Evolutionary conservation across 169 alveolate genomes (phyloP), one percentile per base, ranked within the genome.

Genomic region (Plasmodium cynomolgi): DNA sequence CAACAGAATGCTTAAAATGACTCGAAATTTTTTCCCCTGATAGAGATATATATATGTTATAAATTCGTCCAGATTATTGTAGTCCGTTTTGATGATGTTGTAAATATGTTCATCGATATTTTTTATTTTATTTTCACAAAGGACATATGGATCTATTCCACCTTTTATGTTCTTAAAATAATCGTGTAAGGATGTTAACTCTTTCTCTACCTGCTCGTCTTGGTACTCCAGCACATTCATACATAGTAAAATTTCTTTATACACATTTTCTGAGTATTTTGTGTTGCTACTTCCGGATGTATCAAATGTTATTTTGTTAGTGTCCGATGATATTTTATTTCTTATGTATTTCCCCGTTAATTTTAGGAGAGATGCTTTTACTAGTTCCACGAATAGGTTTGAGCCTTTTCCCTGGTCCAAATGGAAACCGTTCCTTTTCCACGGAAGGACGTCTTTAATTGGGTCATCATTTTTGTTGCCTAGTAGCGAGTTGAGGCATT

Each of bases 91-190:
- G 58, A 92, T 92, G 8, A 88, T 84, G 47, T 92, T 88, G 41
- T 39, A 79, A 80, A 92, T 83, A 73, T 92, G 44, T n/a, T 92
- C 84, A 58, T 84, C 85, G 37, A 93, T 82, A 62, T 84, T 88
- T 88, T 88, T 88, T 79, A 88, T 79, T 77, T 88, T 88, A 80
- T 81, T 77, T 88, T 88, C 94, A 80, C 90, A 88, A 39, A 88
- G 37, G 9, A 37, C 33, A 80, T 79, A 88, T 56, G 94, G 94
- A 31, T 88, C 94, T 9, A 79, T 80, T 37, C 41, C 75, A 79
- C 91, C 41, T 80, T 71, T 88, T 41, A 74, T 81, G 29, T 56
- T 77, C 20, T 62, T 88, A 80, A 88, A 88, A 88, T 88, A 80
- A 31, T 79, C 31, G 31, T 79, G 91, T 29, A 88, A 29, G 20